Base-by-base conservation (phyloP, 345 rosid species). In the Gossypium thurberi region DNA sequence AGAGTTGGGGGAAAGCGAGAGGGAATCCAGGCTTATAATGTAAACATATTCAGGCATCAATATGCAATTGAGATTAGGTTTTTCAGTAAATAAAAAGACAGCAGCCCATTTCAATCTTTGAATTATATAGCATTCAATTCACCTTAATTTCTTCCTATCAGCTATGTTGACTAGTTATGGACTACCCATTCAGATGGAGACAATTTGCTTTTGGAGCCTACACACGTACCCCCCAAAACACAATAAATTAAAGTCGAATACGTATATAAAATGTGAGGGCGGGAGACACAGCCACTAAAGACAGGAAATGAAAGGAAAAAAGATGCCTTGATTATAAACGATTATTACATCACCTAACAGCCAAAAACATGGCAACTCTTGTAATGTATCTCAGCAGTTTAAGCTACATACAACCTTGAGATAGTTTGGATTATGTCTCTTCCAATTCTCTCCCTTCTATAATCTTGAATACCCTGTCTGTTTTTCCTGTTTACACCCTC, bases 161-260 rank as follows among this genome's bases (percentile, higher is more conserved):
- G 14, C 47, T 42, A 65, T 52, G 62, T 46, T 69, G 62, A 76
- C 62, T 37, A 8, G 62, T 68, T 62, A 46, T 55, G 71, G 72
- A 20, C 18, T 33, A 46, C 3, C 58, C 25, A 20, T 20, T 53
- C 67, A 66, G 3, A 50, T 25, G 13, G n/a, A 46, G 77, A 81
- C 77, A 71, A 61, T 21, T 28, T 40, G 72, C n/a, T 28, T 47
- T 71, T 10, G 74, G 80, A 78, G 62, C 86, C 81, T 33, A 33
- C 6, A 33, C 4, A 33, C 6, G 37, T 33, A 33, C 7, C 7
- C 40, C 6, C 40, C 40, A 40, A 44, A 55, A 23, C 7, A 33
- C 40, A 5, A 33, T 33, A 33, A 33, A 33, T 33, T 33, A 2
- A 26, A 44, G 13, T 17, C 20, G 8, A 23, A 33, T 47, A 21